Conservation (phyloP, 1,284 basidiomycete genomes). For the Exsudoporus floridanus region DNA sequence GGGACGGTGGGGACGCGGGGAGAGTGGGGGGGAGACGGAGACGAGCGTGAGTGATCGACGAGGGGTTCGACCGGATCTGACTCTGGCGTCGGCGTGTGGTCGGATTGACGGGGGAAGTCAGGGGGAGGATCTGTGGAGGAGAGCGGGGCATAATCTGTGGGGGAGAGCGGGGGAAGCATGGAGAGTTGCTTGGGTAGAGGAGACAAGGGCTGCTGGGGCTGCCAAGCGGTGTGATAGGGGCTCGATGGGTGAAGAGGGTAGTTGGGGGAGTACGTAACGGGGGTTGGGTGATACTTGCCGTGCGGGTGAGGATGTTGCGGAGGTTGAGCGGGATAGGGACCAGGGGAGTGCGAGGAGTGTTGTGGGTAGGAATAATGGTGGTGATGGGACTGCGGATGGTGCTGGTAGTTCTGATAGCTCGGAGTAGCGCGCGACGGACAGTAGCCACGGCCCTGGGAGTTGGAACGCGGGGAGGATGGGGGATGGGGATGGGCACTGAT, state of each 20-base stretch:
- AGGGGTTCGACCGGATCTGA: slow-evolving; percentile 4
- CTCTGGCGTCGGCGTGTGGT: slow-evolving; percentile 4
- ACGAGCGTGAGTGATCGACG: neutral
- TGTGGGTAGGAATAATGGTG: slow-evolving; percentile 21
- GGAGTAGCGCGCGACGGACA: slow-evolving; percentile 23
- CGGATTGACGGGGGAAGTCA: slow-evolving; percentile 2
- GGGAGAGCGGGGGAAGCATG: slow-evolving; percentile 26
- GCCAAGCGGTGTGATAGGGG: slow-evolving; percentile 28
- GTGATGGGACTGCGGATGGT: slow-evolving; percentile 13
- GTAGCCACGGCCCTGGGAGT: slow-evolving; percentile 25
- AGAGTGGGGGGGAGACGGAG: slow-evolving; percentile 2
- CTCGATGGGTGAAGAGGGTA: slow-evolving; percentile 23
- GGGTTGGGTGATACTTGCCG: slow-evolving; percentile 18
- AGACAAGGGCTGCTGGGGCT: slow-evolving; percentile 34
- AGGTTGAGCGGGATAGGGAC: slow-evolving; percentile 18
- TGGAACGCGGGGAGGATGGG: slow-evolving; percentile 22
- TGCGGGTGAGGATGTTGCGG: slow-evolving; percentile 17
- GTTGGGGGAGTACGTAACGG: slow-evolving; percentile 22
- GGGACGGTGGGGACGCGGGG: neutral
- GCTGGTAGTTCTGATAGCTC: slow-evolving; percentile 22
- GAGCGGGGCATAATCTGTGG: slow-evolving; percentile 14
- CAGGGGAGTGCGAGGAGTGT: slow-evolving; percentile 20
- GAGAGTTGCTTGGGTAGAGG: slow-evolving; percentile 35
- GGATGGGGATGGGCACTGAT: slow-evolving; percentile 17
- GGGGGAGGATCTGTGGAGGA: neutral